A percentile compares a stretch with the other conserved stretches of the same genome.
Conservation (phyloP, 225 moss, liverwort and hornwort species). For the Neckera pumila region DNA sequence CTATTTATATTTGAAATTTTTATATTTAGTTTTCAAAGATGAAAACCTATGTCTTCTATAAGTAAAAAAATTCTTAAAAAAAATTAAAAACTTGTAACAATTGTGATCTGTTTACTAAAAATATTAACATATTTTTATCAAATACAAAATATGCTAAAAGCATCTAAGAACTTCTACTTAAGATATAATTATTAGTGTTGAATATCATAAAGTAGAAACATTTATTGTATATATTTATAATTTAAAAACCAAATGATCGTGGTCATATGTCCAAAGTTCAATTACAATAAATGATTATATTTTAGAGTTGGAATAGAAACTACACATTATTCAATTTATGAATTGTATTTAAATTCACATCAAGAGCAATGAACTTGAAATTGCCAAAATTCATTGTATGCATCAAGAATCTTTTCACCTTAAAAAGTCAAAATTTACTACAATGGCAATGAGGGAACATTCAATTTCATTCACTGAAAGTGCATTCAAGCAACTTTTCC, state of each 20-base stretch:
- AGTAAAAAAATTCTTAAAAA: neutral
- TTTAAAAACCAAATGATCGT: too few relatives aligned
- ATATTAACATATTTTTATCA: neutral
- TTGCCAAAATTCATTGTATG: neutral
- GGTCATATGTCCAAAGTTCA: neutral
- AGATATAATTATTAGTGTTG: neutral
- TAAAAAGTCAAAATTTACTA: neutral
- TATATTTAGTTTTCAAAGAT: neutral
- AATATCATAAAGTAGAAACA: neutral
- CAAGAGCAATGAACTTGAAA: neutral
- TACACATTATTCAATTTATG: neutral
- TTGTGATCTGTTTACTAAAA: too few relatives aligned
- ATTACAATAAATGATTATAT: neutral
- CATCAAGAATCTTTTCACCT: neutral
- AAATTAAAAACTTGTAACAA: neutral
- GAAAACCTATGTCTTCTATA: neutral
- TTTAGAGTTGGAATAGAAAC: neutral
- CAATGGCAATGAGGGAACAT: neutral
- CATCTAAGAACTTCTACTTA: accelerated
- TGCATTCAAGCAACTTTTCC: neutral
- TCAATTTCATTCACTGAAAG: too few relatives aligned
- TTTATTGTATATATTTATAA: neutral
- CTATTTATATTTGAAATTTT: neutral
- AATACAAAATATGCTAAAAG: neutral
- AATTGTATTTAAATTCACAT: too few relatives aligned